Evolutionary conservation across 805 yeast genomes (phyloP), one percentile per base, ranked within the genome.

Genomic region (Tetrapisispora arboricola): DNA sequence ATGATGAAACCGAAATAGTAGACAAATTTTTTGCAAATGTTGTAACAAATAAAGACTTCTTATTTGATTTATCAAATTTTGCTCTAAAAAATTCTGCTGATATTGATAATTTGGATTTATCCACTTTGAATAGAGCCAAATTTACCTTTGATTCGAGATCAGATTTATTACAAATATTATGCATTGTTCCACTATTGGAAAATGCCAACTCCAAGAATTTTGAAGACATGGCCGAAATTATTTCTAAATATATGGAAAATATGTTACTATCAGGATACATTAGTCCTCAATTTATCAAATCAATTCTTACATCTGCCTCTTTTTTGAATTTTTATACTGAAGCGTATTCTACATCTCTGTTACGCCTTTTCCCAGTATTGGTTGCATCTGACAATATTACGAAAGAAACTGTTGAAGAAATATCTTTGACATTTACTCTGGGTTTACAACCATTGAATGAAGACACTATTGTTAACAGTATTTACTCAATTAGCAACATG

Each of bases 401-500:
- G 7, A 48, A 66, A 4, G 58, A 55, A 0, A 64, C 73, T 32
- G 79, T 86, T 30, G 57, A 65, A 35, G 62, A 66, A 6, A 70
- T 80, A 2, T 72, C 92, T 1, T 60, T 63, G 40, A 64, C 75
- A 28, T 73, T 87, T 29, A 82, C 88, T 0, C 58, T 72, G 37
- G 86, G 88, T 3, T 66, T 84, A 49, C 74, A 72, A 42, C 73
- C 76, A 8, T 66, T 83, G 40, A 75, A 87, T 16, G 90, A 86
- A 54, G 96, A 87, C 55, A 76, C 84, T 1, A 78, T 83, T 18
- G 84, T 87, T 8, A 80, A 95, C 7, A 74, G 90, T 1, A 77
- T 92, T 39, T 92, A 92, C 61, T 78, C 94, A 0, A 68, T 90
- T 47, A 76, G 84, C 16, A 92, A 92, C 56, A 59, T 83, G 44